Evolutionary conservation across 257 asterid species (phyloP).

Genomic region (Nicotiana obtusifolia): DNA sequence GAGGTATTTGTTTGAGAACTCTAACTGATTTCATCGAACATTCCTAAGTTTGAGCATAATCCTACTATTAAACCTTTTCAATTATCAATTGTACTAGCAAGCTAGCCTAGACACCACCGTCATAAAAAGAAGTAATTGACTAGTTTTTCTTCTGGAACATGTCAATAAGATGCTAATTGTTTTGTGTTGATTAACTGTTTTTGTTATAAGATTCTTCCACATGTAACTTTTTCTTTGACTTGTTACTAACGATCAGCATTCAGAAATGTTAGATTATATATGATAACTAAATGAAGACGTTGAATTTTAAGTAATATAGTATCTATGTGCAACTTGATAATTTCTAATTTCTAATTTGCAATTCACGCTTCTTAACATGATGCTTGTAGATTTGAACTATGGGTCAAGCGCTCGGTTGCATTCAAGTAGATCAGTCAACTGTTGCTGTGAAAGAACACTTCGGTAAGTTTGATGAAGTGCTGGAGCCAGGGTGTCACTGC

Average conservation of each 20-base stretch:
- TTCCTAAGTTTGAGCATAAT: not conserved
- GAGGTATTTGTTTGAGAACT: not conserved
- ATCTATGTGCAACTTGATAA: not conserved
- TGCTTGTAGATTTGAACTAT: constrained; percentile 19
- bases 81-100: not conserved
- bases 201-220: not conserved
- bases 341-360: not conserved
- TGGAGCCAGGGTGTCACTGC: constrained; percentile 40
- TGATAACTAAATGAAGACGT: not conserved
- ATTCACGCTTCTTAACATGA: not conserved
- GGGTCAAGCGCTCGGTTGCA: constrained; percentile 33
- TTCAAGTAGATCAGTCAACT: constrained; percentile 33
- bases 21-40: not conserved
- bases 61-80: not conserved
- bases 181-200: not conserved
- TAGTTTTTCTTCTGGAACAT: not conserved
- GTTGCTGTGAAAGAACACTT: constrained; percentile 33
- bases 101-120: too few species aligned
- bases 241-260: not conserved
- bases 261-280: not conserved
- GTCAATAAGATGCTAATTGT: not conserved
- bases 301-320: not conserved
- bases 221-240: not conserved
- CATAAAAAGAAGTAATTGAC: not conserved
- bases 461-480: constrained; percentile 27